Base-by-base conservation (phyloP, 169 alveolate genomes). In the Plasmodium gallinaceum region DNA sequence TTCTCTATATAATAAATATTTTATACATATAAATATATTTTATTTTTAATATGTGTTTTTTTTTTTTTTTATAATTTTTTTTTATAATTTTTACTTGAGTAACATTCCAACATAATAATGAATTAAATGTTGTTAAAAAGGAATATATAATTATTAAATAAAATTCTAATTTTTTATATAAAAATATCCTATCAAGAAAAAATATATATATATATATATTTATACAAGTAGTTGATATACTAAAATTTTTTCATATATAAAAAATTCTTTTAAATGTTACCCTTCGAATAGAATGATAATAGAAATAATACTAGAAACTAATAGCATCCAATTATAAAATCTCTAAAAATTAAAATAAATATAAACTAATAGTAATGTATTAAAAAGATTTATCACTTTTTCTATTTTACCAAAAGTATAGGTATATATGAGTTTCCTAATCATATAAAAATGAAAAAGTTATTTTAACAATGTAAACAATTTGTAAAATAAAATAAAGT, bases 311-410 rank as follows among this genome's bases (percentile, higher is more conserved):
- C 89, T 62, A 18, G 89, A 64, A 46, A 76, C 89, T 9, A 76
- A 32, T 22, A 76, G 75, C 89, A 76, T 76, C 89, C 89, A 76
- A 64, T 76, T 76, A 69, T 76, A 76, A 58, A 64, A 76, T 18
- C 89, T 76, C 89, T 76, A 48, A 32, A 32, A 32, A 32, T 32
- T 2, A 32, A 32, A 32, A 32, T 32, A 32, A 2, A 32, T 32
- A 32, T 32, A 32, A 32, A 32, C 4, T 32, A 32, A 32, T 32
- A 32, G 39, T 32, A 4, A 1, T 32, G 1, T 32, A 32, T 32
- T 32, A 32, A 1, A 2, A 32, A 4, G 6, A 32, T 46, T 46
- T 70, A 20, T 8, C 7, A 18, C 70, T 70, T 18, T 48, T 18
- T 48, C 20, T 8, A n/a, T 64, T 26, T 46, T 76, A 76, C 89